Evolutionary conservation across 352 stramenopile genomes (phyloP).

Genomic region (Globisporangium sylvaticum): DNA sequence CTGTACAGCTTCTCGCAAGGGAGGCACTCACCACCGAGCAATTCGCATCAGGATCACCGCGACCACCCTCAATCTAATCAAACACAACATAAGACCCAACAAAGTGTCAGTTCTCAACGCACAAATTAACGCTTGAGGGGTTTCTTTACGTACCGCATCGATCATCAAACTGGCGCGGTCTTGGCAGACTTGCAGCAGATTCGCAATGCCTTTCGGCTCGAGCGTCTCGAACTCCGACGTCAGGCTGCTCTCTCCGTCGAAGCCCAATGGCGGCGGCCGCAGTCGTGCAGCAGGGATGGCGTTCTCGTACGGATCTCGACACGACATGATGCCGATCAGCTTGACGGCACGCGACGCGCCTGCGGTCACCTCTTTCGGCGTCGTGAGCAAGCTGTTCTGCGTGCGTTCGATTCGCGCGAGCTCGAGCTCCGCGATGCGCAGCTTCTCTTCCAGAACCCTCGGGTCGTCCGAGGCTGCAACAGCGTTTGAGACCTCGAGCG

Average conservation of each 20-base stretch:
- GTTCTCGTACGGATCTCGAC: constrained; percentile 50
- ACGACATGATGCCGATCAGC: constrained; percentile 71
- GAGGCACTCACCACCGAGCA: constrained; percentile 43
- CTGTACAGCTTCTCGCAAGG: background rate
- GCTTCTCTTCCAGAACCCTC: constrained; percentile 60
- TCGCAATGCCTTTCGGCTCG: constrained; percentile 51
- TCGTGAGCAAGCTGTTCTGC: constrained; percentile 60
- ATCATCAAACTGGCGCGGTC: constrained; percentile 67
- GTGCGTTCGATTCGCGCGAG: constrained; percentile 60
- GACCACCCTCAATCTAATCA: constrained; percentile 58
- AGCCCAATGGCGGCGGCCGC: constrained; percentile 53
- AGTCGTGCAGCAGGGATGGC: constrained; percentile 50
- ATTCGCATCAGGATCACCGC: constrained; percentile 60
- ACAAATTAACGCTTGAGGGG: background rate
- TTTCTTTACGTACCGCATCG: constrained; percentile 43
- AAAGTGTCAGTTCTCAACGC: background rate
- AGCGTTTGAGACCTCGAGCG: constrained; percentile 61
- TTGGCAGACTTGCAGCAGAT: constrained; percentile 71
- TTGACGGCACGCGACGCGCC: constrained; percentile 68
- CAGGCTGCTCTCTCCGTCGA: constrained; percentile 44
- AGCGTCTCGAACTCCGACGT: constrained; percentile 71
- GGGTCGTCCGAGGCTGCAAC: constrained; percentile 51
- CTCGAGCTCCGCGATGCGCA: constrained; percentile 69
- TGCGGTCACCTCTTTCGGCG: constrained; percentile 71
- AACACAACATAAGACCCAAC: background rate